Percentiles rank a stretch among this genome's conserved stretches.
Conservation (phyloP, 2,329 filamentous ascomycete genomes). For the Epichloe bromicola region DNA sequence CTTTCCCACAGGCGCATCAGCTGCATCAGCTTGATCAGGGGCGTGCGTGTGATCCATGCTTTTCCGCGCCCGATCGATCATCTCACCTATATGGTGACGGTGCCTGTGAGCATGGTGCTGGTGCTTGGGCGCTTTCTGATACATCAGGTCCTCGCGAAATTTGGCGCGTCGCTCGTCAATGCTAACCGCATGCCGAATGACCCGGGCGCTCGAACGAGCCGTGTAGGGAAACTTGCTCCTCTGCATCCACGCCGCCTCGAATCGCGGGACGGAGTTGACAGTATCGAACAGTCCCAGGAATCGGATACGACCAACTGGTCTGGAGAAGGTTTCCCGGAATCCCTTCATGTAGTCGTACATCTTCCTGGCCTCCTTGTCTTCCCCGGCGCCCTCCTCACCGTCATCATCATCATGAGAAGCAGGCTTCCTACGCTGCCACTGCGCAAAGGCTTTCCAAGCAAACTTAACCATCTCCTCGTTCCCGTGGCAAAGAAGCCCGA, state of each 20-base stretch:
- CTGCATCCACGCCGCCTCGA: slow-evolving; percentile 67
- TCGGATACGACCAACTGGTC: slow-evolving; percentile 58
- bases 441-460: slow-evolving; percentile 69
- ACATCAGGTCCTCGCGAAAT: slow-evolving; percentile 58
- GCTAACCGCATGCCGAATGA: slow-evolving; percentile 56
- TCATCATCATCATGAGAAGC: slow-evolving; percentile 28
- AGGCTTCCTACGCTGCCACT: slow-evolving; percentile 53
- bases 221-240: slow-evolving; percentile 64
- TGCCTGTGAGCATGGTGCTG: slow-evolving; percentile 11
- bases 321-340: slow-evolving; percentile 69
- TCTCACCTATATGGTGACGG: slow-evolving; percentile 10
- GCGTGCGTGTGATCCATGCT: slow-evolving; percentile 7
- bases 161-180: slow-evolving; percentile 61
- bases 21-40: background rate
- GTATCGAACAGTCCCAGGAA: slow-evolving; percentile 75
- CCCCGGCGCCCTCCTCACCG: slow-evolving; percentile 17
- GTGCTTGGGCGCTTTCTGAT: slow-evolving; percentile 26
- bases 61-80: slow-evolving; percentile 9
- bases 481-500: slow-evolving; percentile 65
- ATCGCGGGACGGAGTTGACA: slow-evolving; percentile 66
- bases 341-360: slow-evolving; percentile 65
- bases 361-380: slow-evolving; percentile 26
- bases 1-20: background rate
- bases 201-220: slow-evolving; percentile 40
- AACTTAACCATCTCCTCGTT: slow-evolving; percentile 80